Evolutionary conservation across 768 basidiomycete species (phyloP).

Genomic region (Roridomyces roridus): DNA sequence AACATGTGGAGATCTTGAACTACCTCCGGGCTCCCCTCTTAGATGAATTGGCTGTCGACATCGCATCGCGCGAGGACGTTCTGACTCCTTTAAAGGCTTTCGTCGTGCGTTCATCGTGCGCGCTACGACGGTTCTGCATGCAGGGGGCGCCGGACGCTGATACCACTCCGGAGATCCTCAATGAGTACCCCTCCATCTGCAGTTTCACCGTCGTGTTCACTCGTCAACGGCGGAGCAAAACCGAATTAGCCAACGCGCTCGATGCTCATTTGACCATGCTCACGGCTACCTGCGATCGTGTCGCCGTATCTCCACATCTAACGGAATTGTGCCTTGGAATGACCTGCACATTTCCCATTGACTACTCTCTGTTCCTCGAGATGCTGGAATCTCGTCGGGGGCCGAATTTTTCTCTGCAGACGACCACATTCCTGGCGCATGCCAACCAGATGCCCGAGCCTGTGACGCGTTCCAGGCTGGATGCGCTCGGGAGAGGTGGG

Average conservation of each 20-base stretch:
- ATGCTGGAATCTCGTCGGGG: neutral
- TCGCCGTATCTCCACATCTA: neutral
- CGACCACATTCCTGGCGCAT: no score
- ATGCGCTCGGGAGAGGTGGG: no score
- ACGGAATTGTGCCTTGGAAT: neutral
- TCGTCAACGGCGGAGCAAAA: no score
- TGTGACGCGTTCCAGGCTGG: no score
- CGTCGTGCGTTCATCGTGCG: neutral
- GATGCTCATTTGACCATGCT: neutral
- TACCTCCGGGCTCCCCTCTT: neutral
- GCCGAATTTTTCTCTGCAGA: no score
- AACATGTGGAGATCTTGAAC: neutral
- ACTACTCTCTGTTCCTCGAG: neutral
- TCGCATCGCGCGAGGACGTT: no score
- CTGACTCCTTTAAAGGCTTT: neutral
- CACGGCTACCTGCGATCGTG: no score
- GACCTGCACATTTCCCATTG: neutral
- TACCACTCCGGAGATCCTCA: neutral
- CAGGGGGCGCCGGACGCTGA: neutral
- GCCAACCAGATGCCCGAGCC: no score
- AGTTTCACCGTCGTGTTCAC: neutral
- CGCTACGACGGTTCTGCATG: neutral
- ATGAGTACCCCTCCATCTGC: neutral
- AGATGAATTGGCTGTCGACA: neutral
- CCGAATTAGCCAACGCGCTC: neutral